Conservation (phyloP, 2,329 filamentous ascomycete genomes). For the Aureobasidium pullulans region DNA sequence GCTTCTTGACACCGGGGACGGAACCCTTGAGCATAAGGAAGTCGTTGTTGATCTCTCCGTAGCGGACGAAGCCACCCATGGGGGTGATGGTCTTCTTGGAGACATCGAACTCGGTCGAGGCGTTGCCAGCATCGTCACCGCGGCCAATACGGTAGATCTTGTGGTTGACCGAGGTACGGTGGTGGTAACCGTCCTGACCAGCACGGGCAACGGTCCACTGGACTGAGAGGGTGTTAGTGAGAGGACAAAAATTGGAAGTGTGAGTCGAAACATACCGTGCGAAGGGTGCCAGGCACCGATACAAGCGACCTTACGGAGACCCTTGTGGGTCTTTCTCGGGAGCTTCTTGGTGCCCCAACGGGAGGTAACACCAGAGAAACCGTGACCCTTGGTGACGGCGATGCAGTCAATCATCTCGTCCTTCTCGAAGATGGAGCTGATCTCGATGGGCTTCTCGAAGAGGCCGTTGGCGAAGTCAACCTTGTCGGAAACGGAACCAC, state of each 20-base stretch:
- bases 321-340: slow-evolving; percentile 99
- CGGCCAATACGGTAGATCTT: slow-evolving; percentile 99
- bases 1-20: slow-evolving; percentile 97
- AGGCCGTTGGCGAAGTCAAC: slow-evolving; percentile 90
- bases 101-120: slow-evolving; percentile 88
- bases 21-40: slow-evolving; percentile 97
- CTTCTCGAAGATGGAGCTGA: slow-evolving; percentile 95
- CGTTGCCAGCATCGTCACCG: slow-evolving; percentile 83
- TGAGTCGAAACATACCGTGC: slow-evolving; percentile 51
- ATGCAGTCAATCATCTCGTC: slow-evolving; percentile 99
- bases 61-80: slow-evolving; percentile 98
- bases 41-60: slow-evolving; percentile 99
- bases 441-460: slow-evolving; percentile 97
- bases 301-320: slow-evolving; percentile 99
- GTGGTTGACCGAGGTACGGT: slow-evolving; percentile 99
- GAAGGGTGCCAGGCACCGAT: slow-evolving; percentile 99
- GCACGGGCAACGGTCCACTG: slow-evolving; percentile 99
- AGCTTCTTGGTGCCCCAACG: slow-evolving; percentile 99
- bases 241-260: neutral
- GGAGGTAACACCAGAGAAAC: slow-evolving; percentile 92
- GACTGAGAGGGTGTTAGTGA: slow-evolving; percentile 34
- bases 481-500: slow-evolving; percentile 92
- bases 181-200: slow-evolving; percentile 99
- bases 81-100: slow-evolving; percentile 99
- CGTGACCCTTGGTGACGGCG: slow-evolving; percentile 99